phyloP scores from a whole-genome alignment of 305 asterid genomes.

The Andrographis paniculata region DNA sequence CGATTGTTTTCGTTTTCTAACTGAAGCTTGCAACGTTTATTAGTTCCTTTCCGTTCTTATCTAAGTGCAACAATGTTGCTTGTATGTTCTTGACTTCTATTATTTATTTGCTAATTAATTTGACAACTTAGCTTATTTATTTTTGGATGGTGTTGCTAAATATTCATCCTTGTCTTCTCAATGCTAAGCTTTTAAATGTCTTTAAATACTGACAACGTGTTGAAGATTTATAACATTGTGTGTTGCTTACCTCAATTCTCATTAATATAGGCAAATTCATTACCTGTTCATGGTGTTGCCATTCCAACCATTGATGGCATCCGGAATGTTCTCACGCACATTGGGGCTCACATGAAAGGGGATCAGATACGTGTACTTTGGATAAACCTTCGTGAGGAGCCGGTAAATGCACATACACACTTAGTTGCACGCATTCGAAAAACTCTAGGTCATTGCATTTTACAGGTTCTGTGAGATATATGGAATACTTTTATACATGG shows the following conservation, averaged over 20 bases:
- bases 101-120: too few relatives aligned
- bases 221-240: conserved; percentile 3
- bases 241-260: conserved; percentile 14
- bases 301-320: conserved; percentile 93
- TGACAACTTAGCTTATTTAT: background rate
- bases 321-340: conserved; percentile 80
- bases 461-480: conserved; percentile 17
- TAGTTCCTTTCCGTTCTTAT: too few relatives aligned
- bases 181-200: background rate
- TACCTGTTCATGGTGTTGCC: conserved; percentile 97
- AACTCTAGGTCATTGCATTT: too few relatives aligned
- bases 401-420: conserved; percentile 44
- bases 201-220: background rate
- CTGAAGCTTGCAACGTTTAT: too few relatives aligned
- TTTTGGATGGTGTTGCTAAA: background rate
- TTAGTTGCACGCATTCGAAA: background rate
- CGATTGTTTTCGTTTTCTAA: background rate
- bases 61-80: too few relatives aligned
- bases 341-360: conserved; percentile 62
- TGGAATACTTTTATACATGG: conserved; percentile 10
- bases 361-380: conserved; percentile 67
- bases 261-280: conserved; percentile 49
- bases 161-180: background rate
- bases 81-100: too few relatives aligned
- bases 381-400: conserved; percentile 96